phyloP scores from a whole-genome alignment of 192 early-diverging fungal species.

The Coemansia sp. region DNA sequence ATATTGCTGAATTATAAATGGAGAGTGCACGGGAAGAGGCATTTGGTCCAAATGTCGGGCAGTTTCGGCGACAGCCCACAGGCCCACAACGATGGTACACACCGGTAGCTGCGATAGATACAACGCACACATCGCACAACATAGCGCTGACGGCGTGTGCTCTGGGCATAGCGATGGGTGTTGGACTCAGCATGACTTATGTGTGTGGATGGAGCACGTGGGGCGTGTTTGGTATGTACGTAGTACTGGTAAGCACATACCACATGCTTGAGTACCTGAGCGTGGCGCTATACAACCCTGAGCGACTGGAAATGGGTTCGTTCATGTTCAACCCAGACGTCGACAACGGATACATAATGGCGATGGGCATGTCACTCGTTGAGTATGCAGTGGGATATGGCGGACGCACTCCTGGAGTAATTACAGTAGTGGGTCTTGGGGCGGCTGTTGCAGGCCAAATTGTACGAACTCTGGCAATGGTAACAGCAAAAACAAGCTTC shows the following conservation, averaged over 20 bases:
- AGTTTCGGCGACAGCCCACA: no score
- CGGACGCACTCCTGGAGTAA: conserved; percentile 52
- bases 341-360: conserved; percentile 23
- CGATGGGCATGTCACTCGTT: conserved; percentile 16
- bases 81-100: no score
- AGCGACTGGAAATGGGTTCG: conserved; percentile 65
- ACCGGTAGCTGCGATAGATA: no score
- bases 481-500: conserved; percentile 87
- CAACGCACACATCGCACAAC: no score
- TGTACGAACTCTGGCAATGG: conserved; percentile 82
- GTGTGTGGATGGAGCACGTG: conserved; percentile 20
- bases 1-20: no score
- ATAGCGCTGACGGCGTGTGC: conserved; percentile 73
- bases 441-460: conserved; percentile 69
- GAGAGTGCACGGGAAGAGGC: no score
- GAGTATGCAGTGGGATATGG: conserved; percentile 60
- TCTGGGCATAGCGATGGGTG: conserved; percentile 64
- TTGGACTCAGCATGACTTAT: conserved; percentile 50
- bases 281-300: conserved; percentile 78
- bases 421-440: conserved; percentile 57
- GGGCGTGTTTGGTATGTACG: conserved; percentile 65
- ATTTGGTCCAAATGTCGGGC: no score
- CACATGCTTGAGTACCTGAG: conserved; percentile 86
- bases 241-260: conserved; percentile 68
- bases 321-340: conserved; percentile 41